phyloP scores from a whole-genome alignment of 2,329 filamentous ascomycete genomes.

The Gaeumannomyces sp. region DNA sequence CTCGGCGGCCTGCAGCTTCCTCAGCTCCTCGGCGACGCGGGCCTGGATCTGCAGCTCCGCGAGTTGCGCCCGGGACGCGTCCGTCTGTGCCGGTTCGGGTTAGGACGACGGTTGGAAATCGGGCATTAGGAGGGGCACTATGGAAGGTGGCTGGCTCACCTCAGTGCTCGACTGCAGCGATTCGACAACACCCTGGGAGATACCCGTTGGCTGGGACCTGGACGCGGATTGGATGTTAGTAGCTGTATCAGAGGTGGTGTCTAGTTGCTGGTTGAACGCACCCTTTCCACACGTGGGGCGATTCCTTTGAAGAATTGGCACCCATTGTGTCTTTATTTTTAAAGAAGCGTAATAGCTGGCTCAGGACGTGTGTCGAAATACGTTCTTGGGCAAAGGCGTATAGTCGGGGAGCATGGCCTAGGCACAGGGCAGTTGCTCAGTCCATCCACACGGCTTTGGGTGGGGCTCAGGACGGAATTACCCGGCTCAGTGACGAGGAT shows the following conservation, averaged over 20 bases:
- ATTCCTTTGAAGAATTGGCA: constrained; percentile 49
- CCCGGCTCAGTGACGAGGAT: neutral
- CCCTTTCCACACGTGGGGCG: constrained; percentile 49
- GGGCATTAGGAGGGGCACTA: constrained; percentile 6
- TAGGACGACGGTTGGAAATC: neutral
- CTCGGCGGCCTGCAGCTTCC: constrained; percentile 68
- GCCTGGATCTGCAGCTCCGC: constrained; percentile 83
- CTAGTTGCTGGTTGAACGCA: constrained; percentile 28
- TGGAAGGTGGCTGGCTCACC: constrained; percentile 44
- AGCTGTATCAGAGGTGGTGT: constrained; percentile 4
- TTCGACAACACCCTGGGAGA: constrained; percentile 78
- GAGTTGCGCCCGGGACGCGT: constrained; percentile 75
- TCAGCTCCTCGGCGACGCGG: constrained; percentile 80
- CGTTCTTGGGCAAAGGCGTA: neutral
- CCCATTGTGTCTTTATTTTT: constrained; percentile 36
- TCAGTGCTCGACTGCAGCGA: constrained; percentile 78
- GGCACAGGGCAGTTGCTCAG: neutral
- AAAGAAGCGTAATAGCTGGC: neutral
- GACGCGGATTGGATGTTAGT: constrained; percentile 16
- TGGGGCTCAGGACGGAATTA: neutral
- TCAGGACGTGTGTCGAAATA: neutral
- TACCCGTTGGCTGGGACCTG: constrained; percentile 40
- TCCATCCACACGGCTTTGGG: neutral
- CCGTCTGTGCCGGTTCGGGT: constrained; percentile 54
- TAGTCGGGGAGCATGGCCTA: neutral